Percentiles rank a stretch among this genome's conserved stretches.
phyloP scores from a whole-genome alignment of 495 filamentous ascomycete species.

The Cercophora scortea region DNA sequence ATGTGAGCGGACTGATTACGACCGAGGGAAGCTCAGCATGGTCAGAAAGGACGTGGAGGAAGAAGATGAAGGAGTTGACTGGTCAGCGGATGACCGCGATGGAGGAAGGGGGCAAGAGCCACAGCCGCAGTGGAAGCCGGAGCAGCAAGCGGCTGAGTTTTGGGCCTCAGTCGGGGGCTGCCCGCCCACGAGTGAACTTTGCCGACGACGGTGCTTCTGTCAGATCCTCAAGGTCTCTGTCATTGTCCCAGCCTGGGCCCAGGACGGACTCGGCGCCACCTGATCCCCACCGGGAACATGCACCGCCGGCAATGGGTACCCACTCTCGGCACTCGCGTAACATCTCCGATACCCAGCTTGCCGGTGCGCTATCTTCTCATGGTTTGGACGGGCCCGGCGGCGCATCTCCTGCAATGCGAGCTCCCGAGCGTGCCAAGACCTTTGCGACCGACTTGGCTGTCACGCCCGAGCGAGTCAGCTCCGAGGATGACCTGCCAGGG shows the following conservation, averaged over 20 bases:
- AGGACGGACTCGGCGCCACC: conserved; percentile 40
- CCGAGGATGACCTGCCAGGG: conserved; percentile 42
- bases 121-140: conserved; percentile 54
- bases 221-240: conserved; percentile 49
- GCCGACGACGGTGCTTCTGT: conserved; percentile 52
- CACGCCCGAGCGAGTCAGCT: conserved; percentile 50
- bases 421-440: conserved; percentile 20
- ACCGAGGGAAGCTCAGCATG: conserved; percentile 70
- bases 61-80: conserved; percentile 82
- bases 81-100: conserved; percentile 60
- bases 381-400: conserved; percentile 11
- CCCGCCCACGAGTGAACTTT: conserved; percentile 50
- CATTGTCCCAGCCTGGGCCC: conserved; percentile 32
- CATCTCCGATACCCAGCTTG: conserved; percentile 28
- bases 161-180: conserved; percentile 28
- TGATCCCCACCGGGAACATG: conserved; percentile 21
- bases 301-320: conserved; percentile 41
- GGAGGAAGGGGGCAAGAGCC: conserved; percentile 38
- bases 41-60: conserved; percentile 86
- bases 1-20: conserved; percentile 72
- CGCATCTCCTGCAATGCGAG: conserved; percentile 12
- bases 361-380: conserved; percentile 2
- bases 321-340: conserved; percentile 28
- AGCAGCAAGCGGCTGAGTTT: conserved; percentile 63
- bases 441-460: conserved; percentile 33